Base-by-base conservation (phyloP, 2,329 filamentous ascomycete species). In the Lecanoromycetidae sp. region DNA sequence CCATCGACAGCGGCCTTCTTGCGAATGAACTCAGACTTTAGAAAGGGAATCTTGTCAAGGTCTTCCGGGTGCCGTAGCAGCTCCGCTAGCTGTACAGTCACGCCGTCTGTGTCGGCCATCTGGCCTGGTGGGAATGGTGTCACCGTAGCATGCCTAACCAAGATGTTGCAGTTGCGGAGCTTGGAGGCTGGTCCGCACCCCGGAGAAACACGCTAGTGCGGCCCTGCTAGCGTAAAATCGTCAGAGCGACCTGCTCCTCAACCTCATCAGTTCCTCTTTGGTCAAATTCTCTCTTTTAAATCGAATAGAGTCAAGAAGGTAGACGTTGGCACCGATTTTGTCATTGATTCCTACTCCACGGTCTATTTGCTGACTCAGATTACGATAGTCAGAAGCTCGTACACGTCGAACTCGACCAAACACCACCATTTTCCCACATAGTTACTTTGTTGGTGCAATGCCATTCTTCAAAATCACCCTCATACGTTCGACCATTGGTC, bases 21-120 rank as follows among this genome's bases (percentile, higher is more conserved):
- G 61, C 91, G 86, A 56, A 79, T 78, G 68, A 96, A 94, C 64
- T 98, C 91, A 56, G 84, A 77, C 69, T 93, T 94, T 61, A 98
- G 75, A 38, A 80, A 80, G 44, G 81, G 72, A 60, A 98, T 90
- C 73, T 95, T 96, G 71, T 98, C 91, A 56, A 98, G 80, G 67
- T 98, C 91, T 63, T 98, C 91, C 3, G 91, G 87, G 61, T 94
- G 87, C 60, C 87, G 86, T 56, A 98, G 80, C 52, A 96, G 79
- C 71, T 96, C 90, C 56, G 87, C 79, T 63, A 98, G 80, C 72
- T 88, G 88, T 63, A 85, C 78, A 38, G 77, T 76, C 53, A 73
- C 67, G 49, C 69, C 63, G 53, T 70, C 67, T 50, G 77, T 75
- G 57, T 80, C 75, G 70, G 77, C 82, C 79, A 76, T 85, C 66